A percentile compares a stretch with the other conserved stretches of the same genome.
These are phyloP conservation scores for Penicillium palitans DNA, from an alignment of 2,329 filamentous ascomycete species.

Conservation along the genomic window DNA sequence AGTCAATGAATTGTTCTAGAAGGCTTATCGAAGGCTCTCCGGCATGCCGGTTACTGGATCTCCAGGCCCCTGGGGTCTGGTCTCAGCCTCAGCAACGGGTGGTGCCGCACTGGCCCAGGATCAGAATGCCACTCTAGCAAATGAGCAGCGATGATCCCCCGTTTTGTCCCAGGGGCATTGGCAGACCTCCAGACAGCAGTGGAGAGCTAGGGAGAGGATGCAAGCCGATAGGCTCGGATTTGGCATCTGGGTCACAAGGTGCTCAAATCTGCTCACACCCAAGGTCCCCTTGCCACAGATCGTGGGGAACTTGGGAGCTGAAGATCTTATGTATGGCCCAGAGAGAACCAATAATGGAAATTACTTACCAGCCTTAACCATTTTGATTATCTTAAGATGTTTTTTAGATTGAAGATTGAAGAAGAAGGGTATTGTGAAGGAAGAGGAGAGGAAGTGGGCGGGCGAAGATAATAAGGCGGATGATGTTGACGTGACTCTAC, in stretches of 20 bases:
- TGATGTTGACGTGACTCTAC: slow-evolving; percentile 30
- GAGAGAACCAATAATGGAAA: slow-evolving; percentile 22
- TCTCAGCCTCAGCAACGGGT: background rate
- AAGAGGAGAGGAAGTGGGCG: slow-evolving; percentile 20
- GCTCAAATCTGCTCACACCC: slow-evolving; percentile 47
- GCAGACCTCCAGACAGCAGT: slow-evolving; percentile 3
- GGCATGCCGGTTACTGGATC: background rate
- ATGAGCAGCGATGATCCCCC: slow-evolving; percentile 2
- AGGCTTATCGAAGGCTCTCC: slow-evolving; percentile 5
- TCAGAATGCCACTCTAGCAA: slow-evolving; percentile 4
- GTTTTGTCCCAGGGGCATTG: background rate
- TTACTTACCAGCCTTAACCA: slow-evolving; percentile 94
- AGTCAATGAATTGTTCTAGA: slow-evolving; percentile 17
- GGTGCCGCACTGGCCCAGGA: background rate
- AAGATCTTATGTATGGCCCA: slow-evolving; percentile 14
- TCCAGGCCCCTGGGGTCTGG: background rate
- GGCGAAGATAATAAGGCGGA: slow-evolving; percentile 25
- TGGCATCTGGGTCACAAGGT: slow-evolving; percentile 35
- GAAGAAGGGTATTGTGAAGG: slow-evolving; percentile 10
- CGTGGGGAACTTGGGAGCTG: slow-evolving; percentile 24
- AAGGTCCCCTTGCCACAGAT: slow-evolving; percentile 36
- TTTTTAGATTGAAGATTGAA: slow-evolving; percentile 24
- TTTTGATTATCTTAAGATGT: slow-evolving; percentile 64
- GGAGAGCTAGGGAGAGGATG: slow-evolving; percentile 6
- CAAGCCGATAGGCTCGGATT: slow-evolving; percentile 32